Percentiles rank a stretch among this genome's conserved stretches.
Evolutionary conservation across 23 red algal species (phyloP).

Genomic region (Gracilaria vermiculophylla): DNA sequence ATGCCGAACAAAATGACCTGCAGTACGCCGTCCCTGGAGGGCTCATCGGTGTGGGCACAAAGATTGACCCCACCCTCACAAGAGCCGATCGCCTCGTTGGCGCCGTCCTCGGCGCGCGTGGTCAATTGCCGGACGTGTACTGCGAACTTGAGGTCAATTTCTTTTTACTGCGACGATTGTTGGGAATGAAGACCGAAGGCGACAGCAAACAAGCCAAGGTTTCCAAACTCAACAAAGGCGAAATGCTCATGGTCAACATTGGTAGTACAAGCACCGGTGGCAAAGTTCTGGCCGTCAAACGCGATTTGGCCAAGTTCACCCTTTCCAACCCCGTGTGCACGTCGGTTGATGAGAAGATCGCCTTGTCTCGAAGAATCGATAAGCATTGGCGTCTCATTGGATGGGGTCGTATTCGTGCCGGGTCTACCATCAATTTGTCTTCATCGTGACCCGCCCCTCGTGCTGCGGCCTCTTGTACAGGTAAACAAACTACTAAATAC

Average conservation of each 20-base stretch:
- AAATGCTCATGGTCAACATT: slow-evolving; percentile 98
- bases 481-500: background rate
- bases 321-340: slow-evolving; percentile 94
- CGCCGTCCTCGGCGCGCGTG: slow-evolving; percentile 87
- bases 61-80: slow-evolving; percentile 97
- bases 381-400: slow-evolving; percentile 99
- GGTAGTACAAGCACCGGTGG: slow-evolving; percentile 93
- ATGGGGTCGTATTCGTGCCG: slow-evolving; percentile 93
- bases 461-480: slow-evolving; percentile 1
- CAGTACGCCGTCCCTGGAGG: slow-evolving; percentile 97
- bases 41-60: slow-evolving; percentile 97
- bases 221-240: slow-evolving; percentile 81
- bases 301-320: slow-evolving; percentile 89
- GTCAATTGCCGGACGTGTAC: slow-evolving; percentile 89
- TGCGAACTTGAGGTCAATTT: slow-evolving; percentile 96
- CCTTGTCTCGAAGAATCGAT: slow-evolving; percentile 89
- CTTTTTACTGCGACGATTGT: slow-evolving; percentile 90
- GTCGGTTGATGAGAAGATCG: slow-evolving; percentile 93
- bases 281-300: slow-evolving; percentile 84
- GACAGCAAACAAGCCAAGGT: slow-evolving; percentile 89
- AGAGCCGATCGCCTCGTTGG: slow-evolving; percentile 96
- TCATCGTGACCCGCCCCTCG: slow-evolving; percentile 8
- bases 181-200: slow-evolving; percentile 94
- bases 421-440: slow-evolving; percentile 65
- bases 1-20: slow-evolving; percentile 93